These are phyloP conservation scores for Linanthus parryae DNA, from an alignment of 148 eudicot species.

Conservation along the genomic window DNA sequence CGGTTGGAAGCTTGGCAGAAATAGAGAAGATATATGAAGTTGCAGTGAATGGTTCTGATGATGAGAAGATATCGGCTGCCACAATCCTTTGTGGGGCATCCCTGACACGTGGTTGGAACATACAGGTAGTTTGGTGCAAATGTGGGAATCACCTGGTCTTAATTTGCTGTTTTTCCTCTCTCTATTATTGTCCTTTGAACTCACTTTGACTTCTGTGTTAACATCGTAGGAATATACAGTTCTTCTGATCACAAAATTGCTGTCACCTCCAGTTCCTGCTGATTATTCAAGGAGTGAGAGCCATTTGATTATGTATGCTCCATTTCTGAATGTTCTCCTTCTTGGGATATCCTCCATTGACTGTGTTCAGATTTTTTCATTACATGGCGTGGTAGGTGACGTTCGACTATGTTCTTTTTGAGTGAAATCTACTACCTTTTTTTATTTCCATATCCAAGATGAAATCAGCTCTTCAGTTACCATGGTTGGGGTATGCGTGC, in stretches of 20 bases:
- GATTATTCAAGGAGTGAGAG: slow-evolving; percentile 69
- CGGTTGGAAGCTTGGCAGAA: slow-evolving; percentile 90
- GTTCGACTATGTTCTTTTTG: too few relatives aligned
- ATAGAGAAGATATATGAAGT: slow-evolving; percentile 81
- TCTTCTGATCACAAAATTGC: slow-evolving; percentile 58
- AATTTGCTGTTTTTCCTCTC: background rate
- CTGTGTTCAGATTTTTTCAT: slow-evolving; percentile 78
- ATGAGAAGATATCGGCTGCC: slow-evolving; percentile 79
- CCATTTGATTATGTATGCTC: slow-evolving; percentile 65
- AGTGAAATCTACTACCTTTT: too few relatives aligned
- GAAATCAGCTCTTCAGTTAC: too few relatives aligned
- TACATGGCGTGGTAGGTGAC: slow-evolving; percentile 89
- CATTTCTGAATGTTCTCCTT: slow-evolving; percentile 72
- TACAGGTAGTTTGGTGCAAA: slow-evolving; percentile 51
- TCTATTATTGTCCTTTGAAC: background rate
- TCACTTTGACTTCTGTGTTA: slow-evolving; percentile 9
- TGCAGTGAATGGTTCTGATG: slow-evolving; percentile 71
- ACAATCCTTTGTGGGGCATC: slow-evolving; percentile 89
- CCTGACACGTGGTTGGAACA: slow-evolving; percentile 90
- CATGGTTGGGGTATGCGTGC: too few relatives aligned
- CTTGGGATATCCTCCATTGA: slow-evolving; percentile 77
- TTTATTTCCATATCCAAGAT: too few relatives aligned
- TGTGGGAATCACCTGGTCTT: background rate
- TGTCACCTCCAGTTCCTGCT: slow-evolving; percentile 68
- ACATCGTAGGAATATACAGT: slow-evolving; percentile 69